Percentiles rank a stretch among this genome's conserved stretches.
Evolutionary conservation across 139 green algal species (phyloP).

Genomic region (Volvox africanus): DNA sequence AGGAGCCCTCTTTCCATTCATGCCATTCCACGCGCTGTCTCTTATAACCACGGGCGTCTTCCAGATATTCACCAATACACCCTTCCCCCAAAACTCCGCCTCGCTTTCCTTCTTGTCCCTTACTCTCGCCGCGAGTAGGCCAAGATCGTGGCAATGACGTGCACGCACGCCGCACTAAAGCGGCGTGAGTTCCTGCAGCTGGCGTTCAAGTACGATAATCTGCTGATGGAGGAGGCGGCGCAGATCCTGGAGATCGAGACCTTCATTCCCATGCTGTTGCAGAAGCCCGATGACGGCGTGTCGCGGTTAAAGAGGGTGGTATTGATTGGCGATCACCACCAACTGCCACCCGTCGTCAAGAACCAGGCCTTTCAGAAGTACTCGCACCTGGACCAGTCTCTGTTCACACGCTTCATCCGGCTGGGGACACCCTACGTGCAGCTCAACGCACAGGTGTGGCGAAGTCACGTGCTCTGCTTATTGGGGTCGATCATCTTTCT

Average conservation of each 20-base stretch:
- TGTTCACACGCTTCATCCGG: constrained; percentile 98
- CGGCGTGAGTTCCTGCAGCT: constrained; percentile 94
- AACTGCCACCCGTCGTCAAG: constrained; percentile 99
- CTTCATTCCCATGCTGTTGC: constrained; percentile 97
- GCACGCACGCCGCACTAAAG: constrained; percentile 98
- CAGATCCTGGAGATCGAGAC: constrained; percentile 99
- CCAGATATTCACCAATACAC: no score
- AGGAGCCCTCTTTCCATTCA: no score
- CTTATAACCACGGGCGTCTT: no score
- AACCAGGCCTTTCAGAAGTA: constrained; percentile 97
- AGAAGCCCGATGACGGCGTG: constrained; percentile 68
- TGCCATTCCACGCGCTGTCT: no score
- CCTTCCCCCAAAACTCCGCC: no score
- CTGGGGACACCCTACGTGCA: constrained; percentile 95
- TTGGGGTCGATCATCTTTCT: no score
- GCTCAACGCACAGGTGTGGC: constrained; percentile 90
- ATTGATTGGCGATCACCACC: constrained; percentile 98
- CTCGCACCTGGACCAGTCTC: constrained; percentile 90
- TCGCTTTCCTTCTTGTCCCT: not conserved
- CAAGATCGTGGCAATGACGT: constrained; percentile 99
- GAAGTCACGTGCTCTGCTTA: no score
- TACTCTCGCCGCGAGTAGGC: constrained; percentile 71
- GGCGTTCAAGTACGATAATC: constrained; percentile 97
- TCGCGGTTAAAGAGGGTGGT: constrained; percentile 75
- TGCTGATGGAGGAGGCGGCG: constrained; percentile 98